A percentile compares a stretch with the other conserved stretches of the same genome.
Conservation (phyloP, 768 basidiomycete species). For the Termitomyces sp. region DNA sequence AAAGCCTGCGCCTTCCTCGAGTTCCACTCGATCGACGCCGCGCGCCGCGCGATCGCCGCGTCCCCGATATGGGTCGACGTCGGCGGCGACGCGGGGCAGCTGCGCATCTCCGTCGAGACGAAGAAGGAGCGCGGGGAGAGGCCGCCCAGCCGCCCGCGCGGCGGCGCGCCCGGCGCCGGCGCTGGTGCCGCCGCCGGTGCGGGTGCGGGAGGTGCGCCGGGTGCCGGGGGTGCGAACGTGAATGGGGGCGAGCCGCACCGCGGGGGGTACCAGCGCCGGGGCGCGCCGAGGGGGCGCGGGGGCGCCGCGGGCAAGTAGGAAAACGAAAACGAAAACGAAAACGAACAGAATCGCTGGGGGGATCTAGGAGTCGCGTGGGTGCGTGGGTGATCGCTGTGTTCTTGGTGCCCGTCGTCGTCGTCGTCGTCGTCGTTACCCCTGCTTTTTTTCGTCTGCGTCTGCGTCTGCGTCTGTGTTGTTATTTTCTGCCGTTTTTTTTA, state of each 20-base stretch:
- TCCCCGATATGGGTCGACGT: slow-evolving; percentile 71
- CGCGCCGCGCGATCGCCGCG: slow-evolving; percentile 79
- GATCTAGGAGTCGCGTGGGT: too few species aligned
- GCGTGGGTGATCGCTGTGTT: too few species aligned
- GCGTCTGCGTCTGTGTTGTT: not conserved
- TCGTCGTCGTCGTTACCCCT: too few species aligned
- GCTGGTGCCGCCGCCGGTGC: slow-evolving; percentile 26
- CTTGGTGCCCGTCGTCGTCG: too few species aligned
- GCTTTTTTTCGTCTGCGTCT: too few species aligned
- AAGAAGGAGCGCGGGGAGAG: slow-evolving; percentile 91
- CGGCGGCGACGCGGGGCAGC: slow-evolving; percentile 43
- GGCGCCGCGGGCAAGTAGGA: slow-evolving; percentile 17
- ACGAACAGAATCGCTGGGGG: not conserved
- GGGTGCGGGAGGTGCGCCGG: slow-evolving; percentile 15
- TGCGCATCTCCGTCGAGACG: slow-evolving; percentile 76
- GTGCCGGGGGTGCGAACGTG: too few species aligned
- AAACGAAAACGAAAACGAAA: too few species aligned
- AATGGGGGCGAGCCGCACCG: not conserved
- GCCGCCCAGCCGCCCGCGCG: slow-evolving; percentile 54
- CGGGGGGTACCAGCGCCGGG: slow-evolving; percentile 9
- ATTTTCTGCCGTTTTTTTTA: too few species aligned
- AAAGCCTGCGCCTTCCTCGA: slow-evolving; percentile 97
- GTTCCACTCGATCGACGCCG: slow-evolving; percentile 70
- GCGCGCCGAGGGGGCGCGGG: slow-evolving; percentile 28
- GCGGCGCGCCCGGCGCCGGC: slow-evolving; percentile 48